Percentiles rank a stretch among this genome's conserved stretches.
These are phyloP conservation scores for Hypoxylon fragiforme DNA, from an alignment of 495 filamentous ascomycete species.

Conservation along the genomic window DNA sequence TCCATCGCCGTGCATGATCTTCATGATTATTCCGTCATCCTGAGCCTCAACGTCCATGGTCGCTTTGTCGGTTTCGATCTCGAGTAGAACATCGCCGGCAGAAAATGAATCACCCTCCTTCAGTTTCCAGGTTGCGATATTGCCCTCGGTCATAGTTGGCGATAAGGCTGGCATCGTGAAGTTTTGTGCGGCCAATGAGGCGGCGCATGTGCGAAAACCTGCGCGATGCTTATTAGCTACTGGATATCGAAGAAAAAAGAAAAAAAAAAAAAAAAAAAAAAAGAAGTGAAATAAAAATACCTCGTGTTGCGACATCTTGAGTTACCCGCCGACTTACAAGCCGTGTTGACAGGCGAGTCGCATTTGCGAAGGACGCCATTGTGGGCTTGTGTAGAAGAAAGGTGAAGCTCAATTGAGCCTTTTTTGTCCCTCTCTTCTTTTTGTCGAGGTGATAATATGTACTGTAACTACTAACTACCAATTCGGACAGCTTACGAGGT, in stretches of 20 bases:
- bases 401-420: slow-evolving; percentile 43
- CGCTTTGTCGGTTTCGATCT: slow-evolving; percentile 88
- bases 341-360: slow-evolving; percentile 54
- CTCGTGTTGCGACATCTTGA: slow-evolving; percentile 54
- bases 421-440: slow-evolving; percentile 17
- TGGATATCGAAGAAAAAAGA: no score
- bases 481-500: slow-evolving; percentile 37
- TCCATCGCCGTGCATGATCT: slow-evolving; percentile 73
- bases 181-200: slow-evolving; percentile 67
- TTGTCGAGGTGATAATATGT: background rate
- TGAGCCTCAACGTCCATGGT: slow-evolving; percentile 90
- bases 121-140: slow-evolving; percentile 74
- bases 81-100: slow-evolving; percentile 78
- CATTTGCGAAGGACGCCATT: slow-evolving; percentile 58
- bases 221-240: slow-evolving; percentile 4
- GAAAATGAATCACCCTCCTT: slow-evolving; percentile 77
- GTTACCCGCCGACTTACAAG: slow-evolving; percentile 52
- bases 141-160: slow-evolving; percentile 86
- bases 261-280: no score
- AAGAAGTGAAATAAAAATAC: no score
- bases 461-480: no score
- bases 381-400: slow-evolving; percentile 28
- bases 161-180: slow-evolving; percentile 87
- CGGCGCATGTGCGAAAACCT: slow-evolving; percentile 67
- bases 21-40: slow-evolving; percentile 77